Evolutionary conservation across 768 basidiomycete genomes (phyloP).

Genomic region (Psilocybe subaeruginosa): DNA sequence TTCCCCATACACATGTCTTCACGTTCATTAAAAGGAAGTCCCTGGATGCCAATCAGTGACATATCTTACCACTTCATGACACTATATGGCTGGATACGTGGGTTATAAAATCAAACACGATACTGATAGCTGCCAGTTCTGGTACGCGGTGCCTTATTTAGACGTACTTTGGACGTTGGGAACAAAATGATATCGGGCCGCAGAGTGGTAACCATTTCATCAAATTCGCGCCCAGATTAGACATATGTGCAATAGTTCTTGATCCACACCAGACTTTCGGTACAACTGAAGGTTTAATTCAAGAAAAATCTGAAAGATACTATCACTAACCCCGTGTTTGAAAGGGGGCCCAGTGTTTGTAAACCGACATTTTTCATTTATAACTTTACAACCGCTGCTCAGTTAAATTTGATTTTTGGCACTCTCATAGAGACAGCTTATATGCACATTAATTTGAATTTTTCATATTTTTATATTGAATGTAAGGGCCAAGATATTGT

Average conservation of each 20-base stretch:
- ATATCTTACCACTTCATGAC: conserved; percentile 5
- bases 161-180: conserved; percentile 1
- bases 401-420: no score
- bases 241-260: conserved; percentile 1
- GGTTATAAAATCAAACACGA: background rate
- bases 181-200: conserved; percentile 13
- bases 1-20: conserved; percentile 1
- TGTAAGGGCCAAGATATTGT: no score
- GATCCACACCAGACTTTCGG: conserved; percentile 2
- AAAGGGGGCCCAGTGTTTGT: no score
- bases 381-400: no score
- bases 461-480: no score
- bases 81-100: background rate
- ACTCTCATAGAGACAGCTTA: no score
- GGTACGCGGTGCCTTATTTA: background rate
- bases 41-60: conserved; percentile 10
- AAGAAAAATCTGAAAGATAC: no score
- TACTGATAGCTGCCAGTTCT: background rate
- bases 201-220: conserved; percentile 16
- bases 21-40: conserved; percentile 10
- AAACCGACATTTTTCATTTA: no score
- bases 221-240: conserved; percentile 14
- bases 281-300: background rate
- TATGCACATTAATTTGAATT: no score
- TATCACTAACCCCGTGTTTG: no score